phyloP scores from a whole-genome alignment of 176 grass and related monocot genomes.

The Musa troglodytarum region DNA sequence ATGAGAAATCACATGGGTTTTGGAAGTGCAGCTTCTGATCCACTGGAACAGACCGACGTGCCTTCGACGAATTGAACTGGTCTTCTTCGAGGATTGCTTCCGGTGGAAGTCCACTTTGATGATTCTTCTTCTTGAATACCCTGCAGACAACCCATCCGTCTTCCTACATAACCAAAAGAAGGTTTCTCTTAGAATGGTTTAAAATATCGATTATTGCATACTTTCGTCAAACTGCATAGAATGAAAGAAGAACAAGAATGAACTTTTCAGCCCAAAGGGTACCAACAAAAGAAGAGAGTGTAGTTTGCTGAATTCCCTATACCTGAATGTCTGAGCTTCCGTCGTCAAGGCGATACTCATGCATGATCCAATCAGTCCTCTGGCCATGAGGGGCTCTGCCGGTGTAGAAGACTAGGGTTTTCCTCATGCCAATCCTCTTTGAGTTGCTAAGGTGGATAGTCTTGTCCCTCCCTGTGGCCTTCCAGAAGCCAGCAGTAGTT shows the following conservation, averaged over 20 bases:
- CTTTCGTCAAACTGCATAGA: no score
- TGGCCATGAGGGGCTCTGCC: constrained; percentile 71
- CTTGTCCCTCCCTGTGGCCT: constrained; percentile 64
- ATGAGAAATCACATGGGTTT: background rate
- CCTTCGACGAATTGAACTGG: background rate
- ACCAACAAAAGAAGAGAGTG: no score
- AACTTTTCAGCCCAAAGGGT: no score
- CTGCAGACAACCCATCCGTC: constrained; percentile 23
- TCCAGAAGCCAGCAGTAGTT: constrained; percentile 63
- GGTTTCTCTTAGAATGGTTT: no score
- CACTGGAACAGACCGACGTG: background rate
- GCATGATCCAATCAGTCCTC: constrained; percentile 49
- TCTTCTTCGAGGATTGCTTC: constrained; percentile 7
- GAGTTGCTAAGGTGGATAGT: constrained; percentile 28
- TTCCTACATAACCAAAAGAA: background rate
- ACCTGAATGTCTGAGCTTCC: constrained; percentile 10
- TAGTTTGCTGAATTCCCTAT: background rate
- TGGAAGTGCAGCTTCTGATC: constrained; percentile 2
- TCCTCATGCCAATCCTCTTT: constrained; percentile 58
- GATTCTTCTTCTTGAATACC: constrained; percentile 23
- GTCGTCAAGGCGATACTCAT: constrained; percentile 26
- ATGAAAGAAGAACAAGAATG: no score
- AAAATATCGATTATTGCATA: no score
- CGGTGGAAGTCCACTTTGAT: background rate
- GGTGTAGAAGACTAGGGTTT: constrained; percentile 91